Evolutionary conservation across 306 rosid species (phyloP), one percentile per base, ranked within the genome.

Genomic region (Vigna reflexopilosa): DNA sequence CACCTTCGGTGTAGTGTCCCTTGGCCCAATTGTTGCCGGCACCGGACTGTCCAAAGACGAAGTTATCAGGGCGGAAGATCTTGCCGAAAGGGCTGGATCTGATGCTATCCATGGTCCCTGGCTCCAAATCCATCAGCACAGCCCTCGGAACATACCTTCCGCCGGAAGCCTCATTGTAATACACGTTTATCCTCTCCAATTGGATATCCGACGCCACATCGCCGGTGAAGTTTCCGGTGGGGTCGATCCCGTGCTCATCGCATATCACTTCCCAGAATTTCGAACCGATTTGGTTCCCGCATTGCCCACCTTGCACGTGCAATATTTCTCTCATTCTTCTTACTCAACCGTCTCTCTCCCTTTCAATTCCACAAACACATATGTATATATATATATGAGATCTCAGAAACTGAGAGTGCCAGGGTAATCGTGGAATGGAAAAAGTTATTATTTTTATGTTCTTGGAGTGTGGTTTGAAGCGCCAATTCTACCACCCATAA

Each of bases 1-100:
- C 83, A 3, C 86, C 86, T 59, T 83, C 86, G 47, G 83, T 83
- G 20, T 83, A 83, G 24, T 83, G 86, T 14, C 85, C 85, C 50
- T 82, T 82, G 3, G 96, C 97, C 97, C 96, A 92, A 9, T 92
- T 92, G 54, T 92, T 92, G 0, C 96, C 97, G 24, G 86, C 86
- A 12, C 86, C 86, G 30, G 83, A 78, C 67, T 83, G 86, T 6
- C 86, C 86, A 11, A 83, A 77, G 40, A 83, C 83, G 55, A 83
- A 83, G 86, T 83, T 83, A 17, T 83, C 83, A 0, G 86, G 86
- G 16, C 83, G 64, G 47, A 83, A 83, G 45, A 83, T 78, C 80
- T 83, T 65, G 52, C 86, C 86, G 30, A 7, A 77, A 4, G 77
- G 80, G n/a, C 86, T 77, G 26, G 86, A 79, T 83, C 86, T 83